Evolutionary conservation across 257 asterid genomes (phyloP), one percentile per base, ranked within the genome.

Genomic region (Solanum habrochaites): DNA sequence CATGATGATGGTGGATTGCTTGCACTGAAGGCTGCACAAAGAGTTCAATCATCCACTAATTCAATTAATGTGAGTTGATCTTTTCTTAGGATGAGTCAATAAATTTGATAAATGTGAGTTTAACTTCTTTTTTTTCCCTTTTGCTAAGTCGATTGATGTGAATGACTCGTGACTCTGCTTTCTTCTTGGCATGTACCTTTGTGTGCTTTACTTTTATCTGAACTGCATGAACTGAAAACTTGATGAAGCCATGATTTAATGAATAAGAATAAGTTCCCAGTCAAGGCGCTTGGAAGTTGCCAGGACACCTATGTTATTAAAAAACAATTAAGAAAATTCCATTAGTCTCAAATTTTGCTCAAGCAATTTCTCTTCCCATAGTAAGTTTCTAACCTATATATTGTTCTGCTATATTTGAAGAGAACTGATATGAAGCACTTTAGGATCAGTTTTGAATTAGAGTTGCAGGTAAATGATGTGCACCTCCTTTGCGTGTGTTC

Each of bases 1-100:
- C 98, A 95, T 88, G 98, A 95, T 86, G 98, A 94, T 88, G 98
- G 98, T 77, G 98, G 97, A 75, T 87, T 95, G 83, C 98, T 95
- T 90, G 96, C 96, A 62, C 87, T 95, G 90, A 95, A 93, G 91
- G 97, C 98, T 90, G 98, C 94, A n/a, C 94, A 94, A 89, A 94
- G 92, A 89, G 83, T 92, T 83, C 93, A 87, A 87, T 90, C 92
- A 89, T 92, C 96, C 37, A 90, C 89, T 85, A 91, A 88, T 89
- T 88, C 81, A 13, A 32, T 37, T 21, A 73, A 73, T 73, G 81
- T 73, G 20, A 73, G 81, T 73, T 73, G 43, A 69, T 35, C 13
- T 25, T 11, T 25, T 39, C 35, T 85, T 70, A 85, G 80, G 35
- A 67, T 67, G 1, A 88, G 88, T 90, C 92, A 87, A 90, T 89